Conservation (phyloP, 176 grass and related monocot species). For the Carex pumila region DNA sequence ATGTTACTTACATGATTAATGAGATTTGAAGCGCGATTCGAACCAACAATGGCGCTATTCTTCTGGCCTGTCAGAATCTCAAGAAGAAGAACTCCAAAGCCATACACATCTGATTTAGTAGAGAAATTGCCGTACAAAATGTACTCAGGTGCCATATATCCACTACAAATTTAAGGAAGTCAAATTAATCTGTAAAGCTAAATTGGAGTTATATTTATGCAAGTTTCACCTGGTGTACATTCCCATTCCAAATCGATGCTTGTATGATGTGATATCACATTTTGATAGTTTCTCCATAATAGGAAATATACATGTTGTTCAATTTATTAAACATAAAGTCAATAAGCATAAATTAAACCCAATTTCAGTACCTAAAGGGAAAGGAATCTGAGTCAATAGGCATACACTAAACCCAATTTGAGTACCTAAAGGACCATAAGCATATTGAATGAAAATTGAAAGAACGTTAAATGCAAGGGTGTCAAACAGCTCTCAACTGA, state of each 20-base stretch:
- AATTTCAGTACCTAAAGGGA: background rate
- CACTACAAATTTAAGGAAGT: background rate
- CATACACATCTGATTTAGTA: conserved; percentile 17
- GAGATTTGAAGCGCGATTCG: background rate
- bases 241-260: too few relatives aligned
- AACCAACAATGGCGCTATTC: conserved; percentile 8
- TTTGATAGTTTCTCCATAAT: background rate
- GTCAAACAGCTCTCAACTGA: too few relatives aligned
- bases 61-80: conserved; percentile 16
- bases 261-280: background rate
- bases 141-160: conserved; percentile 17
- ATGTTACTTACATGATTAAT: background rate
- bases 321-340: background rate
- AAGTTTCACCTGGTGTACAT: background rate
- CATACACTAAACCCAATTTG: background rate
- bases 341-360: background rate
- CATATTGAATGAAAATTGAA: background rate
- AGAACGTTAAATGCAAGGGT: background rate
- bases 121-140: conserved; percentile 6
- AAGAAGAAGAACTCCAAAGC: conserved; percentile 14
- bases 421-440: background rate
- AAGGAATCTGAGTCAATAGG: background rate
- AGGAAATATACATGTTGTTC: background rate
- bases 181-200: background rate
- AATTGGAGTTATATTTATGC: background rate